Evolutionary conservation across 2,329 filamentous ascomycete genomes (phyloP).

Genomic region (Sarocladiaceae sp.): DNA sequence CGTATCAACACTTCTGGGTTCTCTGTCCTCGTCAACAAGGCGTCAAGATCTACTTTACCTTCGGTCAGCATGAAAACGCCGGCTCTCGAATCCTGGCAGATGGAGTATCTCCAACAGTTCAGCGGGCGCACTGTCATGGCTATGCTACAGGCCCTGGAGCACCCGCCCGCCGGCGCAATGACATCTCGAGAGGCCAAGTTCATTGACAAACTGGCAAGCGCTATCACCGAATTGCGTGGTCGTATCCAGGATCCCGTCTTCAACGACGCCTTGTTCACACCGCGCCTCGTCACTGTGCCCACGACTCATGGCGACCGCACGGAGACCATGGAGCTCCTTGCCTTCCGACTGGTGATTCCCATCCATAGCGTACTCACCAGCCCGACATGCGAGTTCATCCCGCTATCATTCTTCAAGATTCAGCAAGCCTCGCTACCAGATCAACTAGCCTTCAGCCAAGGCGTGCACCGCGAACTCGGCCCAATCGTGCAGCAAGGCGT

Average conservation of each 20-base stretch:
- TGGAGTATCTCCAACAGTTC: slow-evolving; percentile 46
- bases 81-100: slow-evolving; percentile 47
- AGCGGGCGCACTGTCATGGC: slow-evolving; percentile 34
- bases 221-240: slow-evolving; percentile 33
- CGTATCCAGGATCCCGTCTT: slow-evolving; percentile 39
- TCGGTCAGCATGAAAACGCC: slow-evolving; percentile 47
- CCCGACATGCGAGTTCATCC: slow-evolving; percentile 50
- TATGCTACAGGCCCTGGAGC: slow-evolving; percentile 20
- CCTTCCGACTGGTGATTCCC: slow-evolving; percentile 56
- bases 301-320: slow-evolving; percentile 15
- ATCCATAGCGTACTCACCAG: slow-evolving; percentile 49
- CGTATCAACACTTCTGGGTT: slow-evolving; percentile 49
- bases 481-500: slow-evolving; percentile 31
- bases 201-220: slow-evolving; percentile 34
- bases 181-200: slow-evolving; percentile 36
- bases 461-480: slow-evolving; percentile 55
- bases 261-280: slow-evolving; percentile 38
- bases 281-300: slow-evolving; percentile 34
- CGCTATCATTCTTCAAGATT: slow-evolving; percentile 58
- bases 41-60: slow-evolving; percentile 54
- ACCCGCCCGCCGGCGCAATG: slow-evolving; percentile 27
- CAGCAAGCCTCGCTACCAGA: slow-evolving; percentile 56
- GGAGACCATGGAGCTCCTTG: slow-evolving; percentile 29
- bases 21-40: slow-evolving; percentile 54
- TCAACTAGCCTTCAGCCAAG: slow-evolving; percentile 52